Evolutionary conservation across 2,329 filamentous ascomycete genomes (phyloP), one percentile per base, ranked within the genome.

Genomic region (Hymenoscyphus fraxineus): DNA sequence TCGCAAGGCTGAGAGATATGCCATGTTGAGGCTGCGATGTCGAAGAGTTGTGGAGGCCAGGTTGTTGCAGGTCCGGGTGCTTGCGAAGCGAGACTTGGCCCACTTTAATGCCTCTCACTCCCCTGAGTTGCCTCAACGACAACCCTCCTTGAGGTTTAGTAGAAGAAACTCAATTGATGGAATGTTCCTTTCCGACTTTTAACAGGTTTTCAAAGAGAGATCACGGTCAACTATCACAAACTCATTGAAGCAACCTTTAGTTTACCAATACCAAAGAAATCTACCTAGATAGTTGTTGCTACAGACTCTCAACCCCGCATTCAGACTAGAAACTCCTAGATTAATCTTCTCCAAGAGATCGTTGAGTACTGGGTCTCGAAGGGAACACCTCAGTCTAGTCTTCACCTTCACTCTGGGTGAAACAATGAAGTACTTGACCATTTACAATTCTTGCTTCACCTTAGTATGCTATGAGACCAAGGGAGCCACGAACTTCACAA

Each of bases 11-110:
- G 72, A 70, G 60, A 72, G 44, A 38, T 54, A 27, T 38, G 63
- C 58, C 69, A 73, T 73, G 3, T 63, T 69, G 66, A 68, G 59
- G 64, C 65, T 59, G 63, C 68, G 64, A 70, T 67, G 69, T 65
- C 69, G 66, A 68, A 63, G 27, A 12, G 31, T 19, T 44, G 32
- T 4, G 57, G 16, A 12, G 16, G 5, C 6, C 7, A 56, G 12
- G 44, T 22, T 51, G 44, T 10, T 51, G 44, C 44, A 51, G 15
- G 44, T n/a, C 35, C 44, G 44, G 41, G 44, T 51, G n/a, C 9
- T 12, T 19, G n/a, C 44, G 15, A 35, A n/a, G 31, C 55, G 6
- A 38, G 27, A 51, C 44, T 51, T 51, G 44, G 10, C 44, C 44
- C 44, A 22, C 44, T 51, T 51, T 22, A 10, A 5, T 22, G n/a